A percentile compares a stretch with the other conserved stretches of the same genome.
These are phyloP conservation scores for Ceratocystis alfenasii DNA, from an alignment of 2,329 filamentous ascomycete species.

Conservation along the genomic window DNA sequence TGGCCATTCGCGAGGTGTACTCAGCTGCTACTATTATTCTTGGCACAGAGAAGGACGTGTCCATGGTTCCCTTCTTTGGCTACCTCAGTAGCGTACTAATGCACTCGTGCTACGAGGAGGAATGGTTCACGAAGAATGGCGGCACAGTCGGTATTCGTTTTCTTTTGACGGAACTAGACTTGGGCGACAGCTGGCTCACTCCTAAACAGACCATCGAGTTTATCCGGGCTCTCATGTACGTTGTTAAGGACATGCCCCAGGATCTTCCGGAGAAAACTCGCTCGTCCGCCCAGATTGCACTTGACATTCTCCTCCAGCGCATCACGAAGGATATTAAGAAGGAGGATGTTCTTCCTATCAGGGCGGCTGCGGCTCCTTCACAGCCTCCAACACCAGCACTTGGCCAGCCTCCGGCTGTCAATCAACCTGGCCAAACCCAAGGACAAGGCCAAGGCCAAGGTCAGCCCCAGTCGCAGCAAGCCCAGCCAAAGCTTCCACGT, in stretches of 20 bases:
- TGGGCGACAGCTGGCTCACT: constrained; percentile 73
- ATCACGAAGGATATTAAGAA: constrained; percentile 71
- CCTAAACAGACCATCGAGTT: constrained; percentile 70
- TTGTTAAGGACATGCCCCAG: constrained; percentile 94
- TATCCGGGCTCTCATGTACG: constrained; percentile 82
- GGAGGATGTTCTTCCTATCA: constrained; percentile 49
- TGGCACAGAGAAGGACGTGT: constrained; percentile 57
- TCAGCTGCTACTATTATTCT: constrained; percentile 68
- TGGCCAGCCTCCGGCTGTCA: constrained; percentile 30
- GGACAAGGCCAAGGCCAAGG: background rate
- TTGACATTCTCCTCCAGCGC: constrained; percentile 65
- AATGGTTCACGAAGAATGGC: constrained; percentile 97
- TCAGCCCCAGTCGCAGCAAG: constrained; percentile 27
- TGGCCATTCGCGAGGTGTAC: constrained; percentile 65
- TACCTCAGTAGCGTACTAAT: constrained; percentile 75
- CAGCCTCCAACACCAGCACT: constrained; percentile 25
- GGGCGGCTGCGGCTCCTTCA: background rate
- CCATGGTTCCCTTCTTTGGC: constrained; percentile 71
- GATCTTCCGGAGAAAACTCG: constrained; percentile 87
- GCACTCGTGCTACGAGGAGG: constrained; percentile 91
- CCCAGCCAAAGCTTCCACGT: constrained; percentile 45
- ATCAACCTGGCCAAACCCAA: constrained; percentile 26
- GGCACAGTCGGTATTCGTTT: constrained; percentile 84
- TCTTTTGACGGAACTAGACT: constrained; percentile 68
- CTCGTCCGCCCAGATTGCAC: constrained; percentile 66